Base-by-base conservation (phyloP, 805 yeast species). In the Metschnikowia lachancei region DNA sequence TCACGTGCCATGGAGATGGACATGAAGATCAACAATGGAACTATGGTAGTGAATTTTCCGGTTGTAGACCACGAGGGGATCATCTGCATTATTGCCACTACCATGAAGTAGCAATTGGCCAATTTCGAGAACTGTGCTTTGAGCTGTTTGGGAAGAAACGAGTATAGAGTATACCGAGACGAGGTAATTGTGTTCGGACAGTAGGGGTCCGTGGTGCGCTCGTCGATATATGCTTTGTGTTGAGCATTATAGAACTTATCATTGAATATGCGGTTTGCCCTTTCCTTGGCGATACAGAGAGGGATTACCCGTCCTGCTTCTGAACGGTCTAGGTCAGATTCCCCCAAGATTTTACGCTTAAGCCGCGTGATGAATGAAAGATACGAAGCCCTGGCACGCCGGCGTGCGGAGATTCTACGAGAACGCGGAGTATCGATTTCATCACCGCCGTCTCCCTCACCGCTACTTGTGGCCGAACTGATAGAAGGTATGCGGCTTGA, bases 21-120 rank as follows among this genome's bases (percentile, higher is more conserved):
- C 68, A 94, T 87, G 64, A 94, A 94, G 5, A 94, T 77, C 64
- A 83, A 69, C 47, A 94, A 72, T 1, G 99, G 98, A 34, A 91
- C 76, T 56, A 94, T 92, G 1, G 99, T 94, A 3, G 98, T 94
- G 61, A 82, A 89, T 11, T 90, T 85, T 49, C 98, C 99, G 0
- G 99, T 94, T 5, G 99, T 89, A 1, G 97, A 88, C 97, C 97
- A 94, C 2, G 90, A 81, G 0, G 99, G 98, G 39, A 94, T 84
- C 91, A 92, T 83, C 63, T 94, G 99, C 72, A 94, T 72, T 51
- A 94, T 85, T 2, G 98, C 91, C 14, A 94, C 94, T 2, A 82
- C 74, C 77, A 94, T 69, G 66, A 94, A 94, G 64, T 94, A 92
- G 51, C 91, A 74, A 62, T 94, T 94, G 24, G 99, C 99, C 37